phyloP scores from a whole-genome alignment of 768 basidiomycete species.

The Omphalotus guepiniiformis region DNA sequence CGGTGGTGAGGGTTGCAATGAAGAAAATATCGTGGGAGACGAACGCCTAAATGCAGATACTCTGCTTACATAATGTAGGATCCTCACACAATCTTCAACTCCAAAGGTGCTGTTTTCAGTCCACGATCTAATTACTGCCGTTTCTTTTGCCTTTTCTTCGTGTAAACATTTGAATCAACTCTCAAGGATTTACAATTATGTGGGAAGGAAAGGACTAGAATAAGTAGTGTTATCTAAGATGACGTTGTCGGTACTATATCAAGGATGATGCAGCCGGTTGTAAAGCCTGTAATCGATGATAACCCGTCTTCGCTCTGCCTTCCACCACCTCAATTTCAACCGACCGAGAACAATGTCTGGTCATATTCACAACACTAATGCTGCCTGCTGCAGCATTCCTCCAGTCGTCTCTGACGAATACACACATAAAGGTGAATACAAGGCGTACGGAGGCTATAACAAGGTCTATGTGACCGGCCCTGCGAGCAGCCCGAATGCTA shows the following conservation, averaged over 20 bases:
- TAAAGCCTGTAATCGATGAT: constrained; percentile 18
- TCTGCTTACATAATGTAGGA: too few species aligned
- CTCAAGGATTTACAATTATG: too few species aligned
- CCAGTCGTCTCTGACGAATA: constrained; percentile 52
- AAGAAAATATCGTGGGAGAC: constrained; percentile 6
- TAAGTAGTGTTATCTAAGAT: not conserved
- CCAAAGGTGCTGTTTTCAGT: too few species aligned
- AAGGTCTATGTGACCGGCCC: constrained; percentile 52
- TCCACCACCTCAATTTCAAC: constrained; percentile 31
- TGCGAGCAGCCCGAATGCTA: constrained; percentile 41
- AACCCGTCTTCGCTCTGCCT: constrained; percentile 33
- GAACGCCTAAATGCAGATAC: too few species aligned
- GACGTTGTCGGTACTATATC: not conserved
- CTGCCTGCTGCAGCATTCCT: constrained; percentile 52
- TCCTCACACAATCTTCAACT: too few species aligned
- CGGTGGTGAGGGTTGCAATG: constrained; percentile 31
- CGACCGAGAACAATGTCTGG: constrained; percentile 32
- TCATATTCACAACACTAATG: constrained; percentile 37
- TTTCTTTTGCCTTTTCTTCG: too few species aligned
- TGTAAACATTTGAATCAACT: too few species aligned
- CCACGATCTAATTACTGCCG: too few species aligned
- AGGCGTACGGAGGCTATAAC: constrained; percentile 43
- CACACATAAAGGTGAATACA: constrained; percentile 44
- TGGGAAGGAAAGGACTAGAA: not conserved
- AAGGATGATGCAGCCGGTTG: not conserved